These are phyloP conservation scores for Halophytophthora batemanensis DNA, from an alignment of 352 stramenopile species.

Conservation along the genomic window DNA sequence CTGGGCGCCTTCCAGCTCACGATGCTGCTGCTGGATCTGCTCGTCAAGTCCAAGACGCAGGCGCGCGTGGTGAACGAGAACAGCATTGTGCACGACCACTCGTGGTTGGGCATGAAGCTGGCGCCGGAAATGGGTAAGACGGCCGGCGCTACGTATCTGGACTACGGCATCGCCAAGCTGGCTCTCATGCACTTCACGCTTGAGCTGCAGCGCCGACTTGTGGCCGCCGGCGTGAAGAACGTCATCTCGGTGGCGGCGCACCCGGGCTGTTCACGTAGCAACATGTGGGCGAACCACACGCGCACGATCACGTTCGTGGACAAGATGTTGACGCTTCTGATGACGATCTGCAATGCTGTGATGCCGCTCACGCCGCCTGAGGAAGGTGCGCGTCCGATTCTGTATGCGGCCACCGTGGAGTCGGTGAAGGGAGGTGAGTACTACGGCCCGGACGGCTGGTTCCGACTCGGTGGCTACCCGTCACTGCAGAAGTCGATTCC, in stretches of 20 bases:
- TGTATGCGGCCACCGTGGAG: slow-evolving; percentile 48
- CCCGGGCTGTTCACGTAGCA: slow-evolving; percentile 43
- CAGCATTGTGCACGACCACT: slow-evolving; percentile 43
- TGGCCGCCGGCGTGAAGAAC: slow-evolving; percentile 26
- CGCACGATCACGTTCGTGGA: slow-evolving; percentile 33
- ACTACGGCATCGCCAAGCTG: slow-evolving; percentile 62
- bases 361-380: slow-evolving; percentile 5
- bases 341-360: too few relatives aligned
- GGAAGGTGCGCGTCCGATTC: slow-evolving; percentile 44
- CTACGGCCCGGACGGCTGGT: slow-evolving; percentile 47
- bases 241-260: slow-evolving; percentile 49
- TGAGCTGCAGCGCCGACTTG: slow-evolving; percentile 48
- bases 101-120: slow-evolving; percentile 33
- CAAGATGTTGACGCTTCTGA: slow-evolving; percentile 42
- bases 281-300: slow-evolving; percentile 50
- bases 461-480: slow-evolving; percentile 43
- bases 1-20: slow-evolving; percentile 70
- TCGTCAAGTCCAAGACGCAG: slow-evolving; percentile 32
- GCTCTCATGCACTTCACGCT: slow-evolving; percentile 59
- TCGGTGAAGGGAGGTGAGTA: slow-evolving; percentile 44
- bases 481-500: slow-evolving; percentile 31
- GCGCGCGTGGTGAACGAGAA: slow-evolving; percentile 51
- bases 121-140: slow-evolving; percentile 30
- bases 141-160: slow-evolving; percentile 24
- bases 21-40: slow-evolving; percentile 34